Base-by-base conservation (phyloP, 2,329 filamentous ascomycete genomes). In the Daldinia eschscholtzii region DNA sequence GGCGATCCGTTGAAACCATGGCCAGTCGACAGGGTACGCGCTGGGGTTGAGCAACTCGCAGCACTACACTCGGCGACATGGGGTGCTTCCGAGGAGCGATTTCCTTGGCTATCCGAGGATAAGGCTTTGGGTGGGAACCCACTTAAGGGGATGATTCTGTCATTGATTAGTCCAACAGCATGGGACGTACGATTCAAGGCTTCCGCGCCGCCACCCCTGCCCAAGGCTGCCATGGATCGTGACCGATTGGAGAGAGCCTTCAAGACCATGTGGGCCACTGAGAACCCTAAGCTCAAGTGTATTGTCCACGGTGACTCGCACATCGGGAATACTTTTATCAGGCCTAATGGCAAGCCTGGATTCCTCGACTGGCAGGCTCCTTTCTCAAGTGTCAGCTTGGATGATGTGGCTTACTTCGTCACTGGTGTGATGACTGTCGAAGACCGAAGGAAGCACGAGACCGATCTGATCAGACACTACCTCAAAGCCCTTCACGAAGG, bases 321-420 rank as follows among this genome's bases (percentile, higher is more conserved):
- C 20, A 55, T 66, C n/a, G 64, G 64, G 42, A 66, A 62, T 33
- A 66, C 64, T 0, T 62, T 66, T 30, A 62, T 66, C 18, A 41
- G 58, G 6, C 41, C 64, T 23, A 53, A 66, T 41, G 64, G 64
- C 6, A 53, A 26, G 2, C 64, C 64, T 4, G 64, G 64, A 41
- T 66, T 66, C 7, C 53, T 66, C 6, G 64, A 66, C 30, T 66
- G 64, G 58, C 64, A 66, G 33, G 44, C 18, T 4, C 20, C 58
- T 12, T n/a, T 46, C 23, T 53, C 55, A 2, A 58, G 64, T 6
- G 58, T 66, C n/a, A 55, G 41, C 35, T 13, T 66, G 12, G 53
- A 66, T 35, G 64, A 66, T 15, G 37, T 66, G 26, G 53, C 64
- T 6, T 66, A 66, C 33, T 66, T 62, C 46, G 15, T 66, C 18